A percentile compares a stretch with the other conserved stretches of the same genome.
Conservation (phyloP, 2,329 filamentous ascomycete genomes). For the Ophiostoma piceae region DNA sequence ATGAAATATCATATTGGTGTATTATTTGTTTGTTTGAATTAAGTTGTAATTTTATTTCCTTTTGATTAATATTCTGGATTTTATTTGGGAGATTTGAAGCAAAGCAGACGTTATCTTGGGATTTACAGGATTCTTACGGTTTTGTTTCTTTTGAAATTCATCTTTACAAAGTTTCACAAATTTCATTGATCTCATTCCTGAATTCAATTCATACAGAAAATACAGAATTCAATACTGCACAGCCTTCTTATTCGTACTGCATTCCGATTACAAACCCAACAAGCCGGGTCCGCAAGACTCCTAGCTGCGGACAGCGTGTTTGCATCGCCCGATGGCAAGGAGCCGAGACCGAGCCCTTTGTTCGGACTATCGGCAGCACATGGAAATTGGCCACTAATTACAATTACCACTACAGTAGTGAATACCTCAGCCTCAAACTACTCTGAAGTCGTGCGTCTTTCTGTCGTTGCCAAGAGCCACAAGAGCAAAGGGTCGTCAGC, state of each 20-base stretch:
- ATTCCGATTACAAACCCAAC: background rate
- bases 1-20: background rate
- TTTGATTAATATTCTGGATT: too few relatives aligned
- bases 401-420: background rate
- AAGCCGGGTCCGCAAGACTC: background rate
- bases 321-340: background rate
- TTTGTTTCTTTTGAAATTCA: background rate
- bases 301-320: background rate
- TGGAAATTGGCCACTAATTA: too few relatives aligned
- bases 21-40: background rate
- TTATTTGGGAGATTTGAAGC: too few relatives aligned
- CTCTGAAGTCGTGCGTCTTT: background rate
- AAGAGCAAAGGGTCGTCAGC: slow-evolving; percentile 7
- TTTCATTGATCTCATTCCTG: too few relatives aligned
- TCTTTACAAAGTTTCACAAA: background rate
- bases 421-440: slow-evolving; percentile 3
- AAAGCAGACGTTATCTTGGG: too few relatives aligned
- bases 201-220: too few relatives aligned
- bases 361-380: background rate
- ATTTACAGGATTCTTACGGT: background rate
- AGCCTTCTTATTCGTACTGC: background rate
- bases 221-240: background rate
- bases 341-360: background rate
- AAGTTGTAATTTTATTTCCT: background rate
- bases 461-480: background rate